Evolutionary conservation across 1,139 yeast genomes (phyloP).

Genomic region (Magnusiomyces tetraspermus): DNA sequence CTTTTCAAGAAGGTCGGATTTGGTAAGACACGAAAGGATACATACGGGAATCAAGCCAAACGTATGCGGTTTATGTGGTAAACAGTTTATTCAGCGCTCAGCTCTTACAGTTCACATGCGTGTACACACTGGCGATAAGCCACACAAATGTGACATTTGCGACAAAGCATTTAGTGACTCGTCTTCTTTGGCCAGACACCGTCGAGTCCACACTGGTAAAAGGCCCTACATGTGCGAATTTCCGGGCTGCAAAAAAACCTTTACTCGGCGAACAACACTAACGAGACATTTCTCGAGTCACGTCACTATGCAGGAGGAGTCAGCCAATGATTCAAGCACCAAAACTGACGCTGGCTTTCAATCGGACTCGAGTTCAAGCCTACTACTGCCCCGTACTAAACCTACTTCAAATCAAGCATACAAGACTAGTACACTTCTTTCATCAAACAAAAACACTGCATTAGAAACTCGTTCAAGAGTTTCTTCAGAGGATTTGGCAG

Average conservation of each 20-base stretch:
- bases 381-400: too few relatives aligned
- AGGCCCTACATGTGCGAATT: constrained; percentile 66
- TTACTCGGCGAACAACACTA: constrained; percentile 58
- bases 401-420: too few relatives aligned
- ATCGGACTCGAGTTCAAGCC: neutral
- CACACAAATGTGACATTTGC: constrained; percentile 33
- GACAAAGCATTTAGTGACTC: constrained; percentile 34
- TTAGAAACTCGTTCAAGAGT: neutral
- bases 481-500: neutral
- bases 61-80: constrained; percentile 34
- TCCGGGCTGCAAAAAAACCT: constrained; percentile 57
- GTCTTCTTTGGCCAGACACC: constrained; percentile 34
- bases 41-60: constrained; percentile 70
- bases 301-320: too few relatives aligned
- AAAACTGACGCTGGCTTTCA: neutral
- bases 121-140: constrained; percentile 81
- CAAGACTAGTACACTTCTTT: too few relatives aligned
- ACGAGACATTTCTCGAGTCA: constrained; percentile 61
- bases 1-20: constrained; percentile 56
- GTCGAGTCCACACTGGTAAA: constrained; percentile 37
- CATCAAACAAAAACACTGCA: neutral
- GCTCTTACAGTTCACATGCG: constrained; percentile 65
- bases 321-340: neutral
- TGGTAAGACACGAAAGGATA: constrained; percentile 62
- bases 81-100: constrained; percentile 59